Conservation (phyloP, 2,329 filamentous ascomycete species). For the Zymoseptoria brevis region DNA sequence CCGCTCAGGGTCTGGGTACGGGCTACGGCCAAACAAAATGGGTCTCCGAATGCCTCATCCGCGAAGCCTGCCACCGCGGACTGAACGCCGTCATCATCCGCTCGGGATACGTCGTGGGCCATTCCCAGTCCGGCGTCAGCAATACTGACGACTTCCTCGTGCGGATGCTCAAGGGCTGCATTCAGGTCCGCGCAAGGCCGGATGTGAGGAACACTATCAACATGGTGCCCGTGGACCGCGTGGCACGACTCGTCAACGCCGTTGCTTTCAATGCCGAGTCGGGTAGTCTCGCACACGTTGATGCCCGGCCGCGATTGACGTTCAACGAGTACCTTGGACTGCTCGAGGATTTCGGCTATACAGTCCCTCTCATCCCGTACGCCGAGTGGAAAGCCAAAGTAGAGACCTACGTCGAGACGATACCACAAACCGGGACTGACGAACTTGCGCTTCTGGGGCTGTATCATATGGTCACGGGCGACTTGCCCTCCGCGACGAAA, state of each 20-base stretch:
- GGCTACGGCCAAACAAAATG: conserved; percentile 92
- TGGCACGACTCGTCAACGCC: conserved; percentile 71
- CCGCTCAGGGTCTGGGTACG: conserved; percentile 66
- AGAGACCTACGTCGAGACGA: conserved; percentile 57
- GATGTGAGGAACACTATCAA: conserved; percentile 82
- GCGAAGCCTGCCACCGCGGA: conserved; percentile 70
- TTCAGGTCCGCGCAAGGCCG: conserved; percentile 67
- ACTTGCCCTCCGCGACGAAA: conserved; percentile 61
- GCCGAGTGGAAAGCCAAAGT: conserved; percentile 60
- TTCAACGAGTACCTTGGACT: conserved; percentile 70
- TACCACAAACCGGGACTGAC: conserved; percentile 48
- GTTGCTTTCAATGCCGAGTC: conserved; percentile 52
- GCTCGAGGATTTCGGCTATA: conserved; percentile 66
- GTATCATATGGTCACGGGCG: conserved; percentile 63
- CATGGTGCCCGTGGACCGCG: conserved; percentile 77
- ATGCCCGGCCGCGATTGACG: conserved; percentile 66
- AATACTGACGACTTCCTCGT: conserved; percentile 88
- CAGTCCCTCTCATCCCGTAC: conserved; percentile 59
- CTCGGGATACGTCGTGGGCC: conserved; percentile 77
- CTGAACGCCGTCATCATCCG: conserved; percentile 68
- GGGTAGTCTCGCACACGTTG: conserved; percentile 61
- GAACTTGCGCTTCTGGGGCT: conserved; percentile 67
- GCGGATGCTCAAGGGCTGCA: conserved; percentile 76
- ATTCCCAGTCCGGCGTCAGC: conserved; percentile 59
- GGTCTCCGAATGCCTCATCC: conserved; percentile 64